Evolutionary conservation across 768 basidiomycete genomes (phyloP).

Genomic region (Termitomyces sp.): DNA sequence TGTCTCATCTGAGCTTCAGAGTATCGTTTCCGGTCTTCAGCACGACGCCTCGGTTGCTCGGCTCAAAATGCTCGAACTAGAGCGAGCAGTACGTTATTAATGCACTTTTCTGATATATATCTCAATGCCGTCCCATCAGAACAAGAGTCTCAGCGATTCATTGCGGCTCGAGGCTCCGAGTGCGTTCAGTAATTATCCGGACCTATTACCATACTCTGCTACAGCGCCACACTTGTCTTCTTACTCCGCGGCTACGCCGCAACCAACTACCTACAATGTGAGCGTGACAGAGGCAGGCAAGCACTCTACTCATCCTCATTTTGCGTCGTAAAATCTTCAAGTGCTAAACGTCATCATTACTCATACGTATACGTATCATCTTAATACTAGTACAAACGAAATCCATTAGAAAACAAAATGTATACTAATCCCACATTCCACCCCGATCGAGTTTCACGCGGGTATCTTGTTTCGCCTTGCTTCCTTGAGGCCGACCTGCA

Average conservation of each 20-base stretch:
- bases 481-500: slow-evolving; percentile 69
- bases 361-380: not conserved
- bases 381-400: slow-evolving; percentile 3
- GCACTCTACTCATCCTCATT: not conserved
- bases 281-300: not conserved
- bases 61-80: slow-evolving; percentile 62
- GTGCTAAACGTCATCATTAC: not conserved
- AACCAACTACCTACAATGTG: not conserved
- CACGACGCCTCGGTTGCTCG: slow-evolving; percentile 56
- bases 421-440: slow-evolving; percentile 53
- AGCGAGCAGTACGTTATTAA: slow-evolving; percentile 51
- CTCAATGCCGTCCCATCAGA: slow-evolving; percentile 14
- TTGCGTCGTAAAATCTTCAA: not conserved
- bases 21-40: slow-evolving; percentile 69
- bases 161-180: slow-evolving; percentile 3
- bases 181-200: not conserved
- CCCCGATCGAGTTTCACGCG: slow-evolving; percentile 55
- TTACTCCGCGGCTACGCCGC: not conserved
- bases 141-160: slow-evolving; percentile 23
- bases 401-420: not conserved
- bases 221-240: not conserved
- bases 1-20: slow-evolving; percentile 32
- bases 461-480: slow-evolving; percentile 79
- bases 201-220: not conserved
- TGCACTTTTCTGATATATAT: not conserved